These are phyloP conservation scores for Phaeomoniella chlamydospora DNA, from an alignment of 2,329 filamentous ascomycete species.

Conservation along the genomic window DNA sequence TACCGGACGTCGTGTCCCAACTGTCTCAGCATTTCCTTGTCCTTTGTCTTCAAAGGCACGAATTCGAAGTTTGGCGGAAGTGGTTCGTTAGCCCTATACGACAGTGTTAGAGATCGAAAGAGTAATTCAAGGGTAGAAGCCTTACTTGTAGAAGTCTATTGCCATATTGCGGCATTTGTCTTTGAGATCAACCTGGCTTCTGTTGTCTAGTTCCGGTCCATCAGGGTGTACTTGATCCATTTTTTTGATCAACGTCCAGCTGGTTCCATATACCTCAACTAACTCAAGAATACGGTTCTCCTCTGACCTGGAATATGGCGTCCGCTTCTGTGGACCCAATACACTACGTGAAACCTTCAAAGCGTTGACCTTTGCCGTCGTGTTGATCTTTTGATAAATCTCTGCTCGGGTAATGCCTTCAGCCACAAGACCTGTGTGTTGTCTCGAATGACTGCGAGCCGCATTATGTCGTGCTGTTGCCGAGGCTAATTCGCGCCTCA, in stretches of 20 bases:
- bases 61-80: not conserved
- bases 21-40: not conserved
- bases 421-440: not conserved
- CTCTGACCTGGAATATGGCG: not conserved
- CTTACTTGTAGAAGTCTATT: not conserved
- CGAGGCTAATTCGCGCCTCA: not conserved
- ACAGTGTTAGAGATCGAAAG: too few species aligned
- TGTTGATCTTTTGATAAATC: not conserved
- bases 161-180: conserved; percentile 1
- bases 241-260: conserved; percentile 1
- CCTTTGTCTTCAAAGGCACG: not conserved
- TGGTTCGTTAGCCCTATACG: not conserved
- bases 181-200: conserved; percentile 1
- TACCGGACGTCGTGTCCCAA: not conserved
- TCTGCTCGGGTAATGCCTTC: not conserved
- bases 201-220: not conserved
- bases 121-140: too few species aligned
- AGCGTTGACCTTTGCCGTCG: not conserved
- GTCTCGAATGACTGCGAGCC: not conserved
- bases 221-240: not conserved
- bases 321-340: not conserved
- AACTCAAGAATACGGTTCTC: not conserved
- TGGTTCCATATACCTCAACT: conserved; percentile 1
- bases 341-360: not conserved
- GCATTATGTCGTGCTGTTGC: conserved; percentile 1